phyloP scores from a whole-genome alignment of 208 protist species.

The Polymyxa betae region DNA sequence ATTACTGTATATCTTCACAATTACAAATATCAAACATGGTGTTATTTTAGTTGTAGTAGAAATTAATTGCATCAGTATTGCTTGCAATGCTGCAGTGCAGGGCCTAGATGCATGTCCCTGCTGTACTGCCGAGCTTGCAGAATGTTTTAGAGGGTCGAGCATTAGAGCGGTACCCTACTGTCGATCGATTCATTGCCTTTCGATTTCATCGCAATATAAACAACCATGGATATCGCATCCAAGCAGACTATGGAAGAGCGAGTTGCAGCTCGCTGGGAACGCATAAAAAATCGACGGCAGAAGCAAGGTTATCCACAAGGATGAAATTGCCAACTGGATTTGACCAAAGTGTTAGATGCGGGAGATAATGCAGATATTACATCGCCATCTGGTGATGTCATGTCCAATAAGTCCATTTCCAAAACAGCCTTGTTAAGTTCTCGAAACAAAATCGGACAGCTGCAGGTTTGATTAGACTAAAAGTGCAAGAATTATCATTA shows the following conservation, averaged over 20 bases:
- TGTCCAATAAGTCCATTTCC: slow-evolving; percentile 18
- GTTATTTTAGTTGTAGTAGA: too few relatives aligned
- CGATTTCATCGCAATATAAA: too few relatives aligned
- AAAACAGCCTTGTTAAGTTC: slow-evolving; percentile 7
- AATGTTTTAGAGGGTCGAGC: too few relatives aligned
- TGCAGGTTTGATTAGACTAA: neutral
- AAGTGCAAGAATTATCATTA: neutral
- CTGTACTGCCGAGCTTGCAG: too few relatives aligned
- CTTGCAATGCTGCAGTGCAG: too few relatives aligned
- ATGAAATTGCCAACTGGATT: neutral
- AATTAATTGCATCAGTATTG: too few relatives aligned
- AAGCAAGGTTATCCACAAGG: neutral
- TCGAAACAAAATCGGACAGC: slow-evolving; percentile 22
- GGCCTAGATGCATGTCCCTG: too few relatives aligned
- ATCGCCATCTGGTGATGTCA: neutral
- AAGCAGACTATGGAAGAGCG: neutral
- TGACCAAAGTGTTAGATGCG: neutral
- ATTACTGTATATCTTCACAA: too few relatives aligned
- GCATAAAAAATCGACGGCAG: slow-evolving; percentile 37
- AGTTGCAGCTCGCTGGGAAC: neutral
- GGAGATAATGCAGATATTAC: neutral
- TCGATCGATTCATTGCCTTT: too few relatives aligned
- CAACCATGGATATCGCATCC: slow-evolving; percentile 45
- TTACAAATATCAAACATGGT: too few relatives aligned
- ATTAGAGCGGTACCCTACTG: too few relatives aligned